These are phyloP conservation scores for Nematocida sp. DNA, from an alignment of 371 early-diverging fungal genomes.

Conservation along the genomic window DNA sequence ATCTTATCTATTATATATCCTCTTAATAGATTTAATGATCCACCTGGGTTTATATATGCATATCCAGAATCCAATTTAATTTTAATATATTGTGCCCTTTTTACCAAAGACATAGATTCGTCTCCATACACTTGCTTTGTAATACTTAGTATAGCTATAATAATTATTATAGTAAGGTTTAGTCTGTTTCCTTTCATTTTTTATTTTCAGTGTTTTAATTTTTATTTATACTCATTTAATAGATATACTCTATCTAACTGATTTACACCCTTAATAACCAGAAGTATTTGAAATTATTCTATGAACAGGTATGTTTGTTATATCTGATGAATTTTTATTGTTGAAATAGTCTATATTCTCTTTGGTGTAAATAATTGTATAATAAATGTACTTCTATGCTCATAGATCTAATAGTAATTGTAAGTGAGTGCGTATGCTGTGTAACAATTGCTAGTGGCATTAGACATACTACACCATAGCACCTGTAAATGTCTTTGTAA, in stretches of 20 bases:
- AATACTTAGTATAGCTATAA: no score
- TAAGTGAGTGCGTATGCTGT: background rate
- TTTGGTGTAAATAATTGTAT: background rate
- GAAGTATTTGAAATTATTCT: no score
- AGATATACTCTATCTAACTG: no score
- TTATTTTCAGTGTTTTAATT: no score
- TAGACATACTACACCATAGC: slow-evolving; percentile 1
- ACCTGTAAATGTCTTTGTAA: slow-evolving; percentile 33
- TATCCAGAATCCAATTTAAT: background rate
- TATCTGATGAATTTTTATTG: no score
- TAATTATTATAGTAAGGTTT: no score
- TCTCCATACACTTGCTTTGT: no score
- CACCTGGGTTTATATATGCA: background rate
- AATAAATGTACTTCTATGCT: slow-evolving; percentile 1
- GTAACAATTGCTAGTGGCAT: slow-evolving; percentile 5
- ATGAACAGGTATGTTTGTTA: no score
- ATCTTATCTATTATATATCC: background rate
- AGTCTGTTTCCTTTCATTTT: no score
- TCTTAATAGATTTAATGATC: background rate
- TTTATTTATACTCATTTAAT: no score
- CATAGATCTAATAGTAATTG: background rate
- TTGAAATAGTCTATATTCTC: slow-evolving; percentile 2
- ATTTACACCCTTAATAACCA: no score
- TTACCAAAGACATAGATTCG: background rate
- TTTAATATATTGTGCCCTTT: background rate